Conservation (phyloP, 768 basidiomycete species). For the Mycena leptocephala region DNA sequence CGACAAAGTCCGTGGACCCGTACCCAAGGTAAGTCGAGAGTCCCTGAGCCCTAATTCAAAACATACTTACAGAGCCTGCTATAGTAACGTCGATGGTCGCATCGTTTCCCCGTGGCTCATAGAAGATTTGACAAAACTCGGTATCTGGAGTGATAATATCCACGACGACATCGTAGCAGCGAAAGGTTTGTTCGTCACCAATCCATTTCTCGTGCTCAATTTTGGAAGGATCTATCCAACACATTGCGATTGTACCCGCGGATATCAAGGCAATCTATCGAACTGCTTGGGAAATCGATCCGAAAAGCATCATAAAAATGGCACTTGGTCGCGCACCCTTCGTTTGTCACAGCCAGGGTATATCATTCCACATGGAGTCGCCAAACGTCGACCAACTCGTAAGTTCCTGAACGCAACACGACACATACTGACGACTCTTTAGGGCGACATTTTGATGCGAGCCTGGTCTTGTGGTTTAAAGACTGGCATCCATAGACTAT, state of each 20-base stretch:
- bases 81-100: background rate
- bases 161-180: background rate
- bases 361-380: background rate
- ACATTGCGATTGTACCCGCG: background rate
- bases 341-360: background rate
- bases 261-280: background rate
- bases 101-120: background rate
- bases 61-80: no score
- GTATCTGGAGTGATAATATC: background rate
- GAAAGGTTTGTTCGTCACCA: background rate
- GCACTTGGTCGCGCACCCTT: background rate
- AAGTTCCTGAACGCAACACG: no score
- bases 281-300: slow-evolving; percentile 2
- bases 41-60: background rate
- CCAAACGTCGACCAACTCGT: background rate
- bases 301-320: background rate
- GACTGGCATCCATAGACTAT: no score
- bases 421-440: background rate
- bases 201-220: background rate
- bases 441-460: background rate
- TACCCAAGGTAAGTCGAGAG: background rate
- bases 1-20: background rate
- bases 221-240: background rate
- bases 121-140: background rate
- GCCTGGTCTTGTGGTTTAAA: background rate